These are phyloP conservation scores for Crithidia fasciculata DNA, from an alignment of 208 protist genomes.

Conservation along the genomic window DNA sequence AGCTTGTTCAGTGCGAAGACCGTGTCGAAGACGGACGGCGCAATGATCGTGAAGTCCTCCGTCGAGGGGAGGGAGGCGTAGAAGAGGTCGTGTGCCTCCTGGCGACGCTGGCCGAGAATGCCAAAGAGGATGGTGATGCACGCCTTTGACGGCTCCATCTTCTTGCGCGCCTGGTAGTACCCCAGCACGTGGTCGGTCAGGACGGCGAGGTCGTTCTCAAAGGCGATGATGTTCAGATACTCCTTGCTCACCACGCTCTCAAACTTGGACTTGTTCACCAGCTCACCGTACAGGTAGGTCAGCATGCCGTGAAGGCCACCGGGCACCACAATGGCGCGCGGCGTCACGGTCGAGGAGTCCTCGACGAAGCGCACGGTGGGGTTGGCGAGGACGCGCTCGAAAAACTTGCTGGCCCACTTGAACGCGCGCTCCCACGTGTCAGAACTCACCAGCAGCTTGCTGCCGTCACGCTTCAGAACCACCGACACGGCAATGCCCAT, in stretches of 20 bases:
- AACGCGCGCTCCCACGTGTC: conserved; percentile 59
- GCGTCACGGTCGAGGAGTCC: conserved; percentile 26
- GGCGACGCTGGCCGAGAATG: conserved; percentile 69
- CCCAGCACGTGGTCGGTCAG: conserved; percentile 61
- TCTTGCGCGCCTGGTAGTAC: conserved; percentile 59
- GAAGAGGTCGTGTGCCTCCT: conserved; percentile 75
- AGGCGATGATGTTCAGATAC: conserved; percentile 63
- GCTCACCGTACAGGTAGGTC: conserved; percentile 50
- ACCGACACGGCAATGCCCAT: conserved; percentile 51
- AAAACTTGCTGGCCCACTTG: conserved; percentile 39
- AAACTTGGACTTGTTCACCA: conserved; percentile 65
- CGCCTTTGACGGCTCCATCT: conserved; percentile 32
- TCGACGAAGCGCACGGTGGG: conserved; percentile 51
- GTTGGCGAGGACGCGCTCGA: conserved; percentile 46
- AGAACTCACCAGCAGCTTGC: conserved; percentile 49
- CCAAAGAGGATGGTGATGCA: conserved; percentile 69
- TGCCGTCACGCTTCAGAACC: conserved; percentile 54
- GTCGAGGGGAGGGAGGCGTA: conserved; percentile 39
- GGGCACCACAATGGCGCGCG: conserved; percentile 46
- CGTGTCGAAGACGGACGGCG: conserved; percentile 60
- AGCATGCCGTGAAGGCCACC: conserved; percentile 62
- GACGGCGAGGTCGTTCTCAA: conserved; percentile 75
- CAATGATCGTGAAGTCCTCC: conserved; percentile 44
- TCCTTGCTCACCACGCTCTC: conserved; percentile 39
- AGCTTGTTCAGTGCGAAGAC: conserved; percentile 59